Evolutionary conservation across 2,329 filamentous ascomycete genomes (phyloP), one percentile per base, ranked within the genome.

Genomic region (Aureobasidium subglaciale): DNA sequence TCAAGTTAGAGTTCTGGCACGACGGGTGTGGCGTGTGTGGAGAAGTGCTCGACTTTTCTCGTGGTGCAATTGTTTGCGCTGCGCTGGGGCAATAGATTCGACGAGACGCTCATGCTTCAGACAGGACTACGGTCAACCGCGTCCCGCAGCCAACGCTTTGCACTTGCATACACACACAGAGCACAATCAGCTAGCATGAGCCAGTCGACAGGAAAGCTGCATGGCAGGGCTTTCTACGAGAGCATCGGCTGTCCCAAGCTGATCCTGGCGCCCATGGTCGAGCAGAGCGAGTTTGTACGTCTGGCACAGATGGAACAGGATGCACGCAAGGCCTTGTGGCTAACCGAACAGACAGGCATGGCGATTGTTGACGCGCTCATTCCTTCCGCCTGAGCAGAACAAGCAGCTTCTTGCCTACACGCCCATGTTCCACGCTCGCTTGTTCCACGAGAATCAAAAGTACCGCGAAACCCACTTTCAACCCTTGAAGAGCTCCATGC

Each of bases 261-360:
- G 62, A 83, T 99, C 27, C 80, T 99, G 55, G 93, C 93, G 30
- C 93, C 93, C 32, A 99, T 99, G 93, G 93, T 99, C 20, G 92
- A 99, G 67, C 89, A 96, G 71, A 96, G 90, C 29, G 93, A 99
- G 76, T 96, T 97, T 75, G 91, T 96, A 77, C 62, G 86, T 76
- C 42, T 57, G 59, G n/a, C n/a, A n/a, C n/a, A n/a, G 8, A n/a
- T 1, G n/a, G 30, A 18, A 15, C 5, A 18, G 6, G 9, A 18
- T 7, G 15, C 16, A 37, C 32, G 27, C 8, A 11, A 25, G 22
- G 25, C 2, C n/a, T 18, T 5, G 5, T 4, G 5, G 37, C 54
- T 59, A 34, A 55, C 54, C 5, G 46, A n/a, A 4, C 48, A 25
- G 16, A 27, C 61, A 96, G 91, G 93, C 92, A 64, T 99, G 93